phyloP scores from a whole-genome alignment of 768 basidiomycete genomes.

The Xerocomellus chrysenteron region DNA sequence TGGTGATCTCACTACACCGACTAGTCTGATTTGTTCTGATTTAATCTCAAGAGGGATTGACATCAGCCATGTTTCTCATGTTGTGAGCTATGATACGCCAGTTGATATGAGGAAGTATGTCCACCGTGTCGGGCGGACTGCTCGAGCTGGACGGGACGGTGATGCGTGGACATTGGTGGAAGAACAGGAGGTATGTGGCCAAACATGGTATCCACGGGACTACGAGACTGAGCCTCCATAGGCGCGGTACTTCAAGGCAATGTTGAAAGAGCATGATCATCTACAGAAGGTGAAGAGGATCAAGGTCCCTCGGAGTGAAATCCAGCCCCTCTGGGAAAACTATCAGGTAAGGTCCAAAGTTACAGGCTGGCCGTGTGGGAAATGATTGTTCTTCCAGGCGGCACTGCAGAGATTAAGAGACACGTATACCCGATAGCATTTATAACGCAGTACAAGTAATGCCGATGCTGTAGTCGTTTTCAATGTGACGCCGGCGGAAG shows the following conservation, averaged over 20 bases:
- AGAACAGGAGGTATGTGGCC: conserved; percentile 72
- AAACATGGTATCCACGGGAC: not conserved
- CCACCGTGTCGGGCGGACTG: conserved; percentile 94
- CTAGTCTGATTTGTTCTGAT: conserved; percentile 93
- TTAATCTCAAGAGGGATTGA: conserved; percentile 95
- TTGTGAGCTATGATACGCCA: conserved; percentile 93
- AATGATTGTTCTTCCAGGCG: conserved; percentile 19
- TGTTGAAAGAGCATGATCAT: conserved; percentile 74
- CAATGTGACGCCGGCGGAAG: not conserved
- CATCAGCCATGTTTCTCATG: conserved; percentile 87
- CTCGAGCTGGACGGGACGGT: conserved; percentile 85
- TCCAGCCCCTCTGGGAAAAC: conserved; percentile 49
- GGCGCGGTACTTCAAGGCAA: conserved; percentile 86
- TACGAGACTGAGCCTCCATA: conserved; percentile 28
- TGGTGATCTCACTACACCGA: conserved; percentile 3
- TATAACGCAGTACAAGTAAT: not conserved
- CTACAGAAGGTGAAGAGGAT: conserved; percentile 66
- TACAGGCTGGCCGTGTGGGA: not conserved
- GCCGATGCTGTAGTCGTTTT: not conserved
- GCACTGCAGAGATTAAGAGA: conserved; percentile 32
- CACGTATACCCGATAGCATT: conserved; percentile 21
- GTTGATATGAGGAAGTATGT: conserved; percentile 99
- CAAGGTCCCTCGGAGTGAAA: conserved; percentile 60
- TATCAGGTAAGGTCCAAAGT: conserved; percentile 61
- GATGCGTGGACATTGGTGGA: conserved; percentile 96